Evolutionary conservation across 805 yeast genomes (phyloP).

Genomic region (Kodamaea restingae): DNA sequence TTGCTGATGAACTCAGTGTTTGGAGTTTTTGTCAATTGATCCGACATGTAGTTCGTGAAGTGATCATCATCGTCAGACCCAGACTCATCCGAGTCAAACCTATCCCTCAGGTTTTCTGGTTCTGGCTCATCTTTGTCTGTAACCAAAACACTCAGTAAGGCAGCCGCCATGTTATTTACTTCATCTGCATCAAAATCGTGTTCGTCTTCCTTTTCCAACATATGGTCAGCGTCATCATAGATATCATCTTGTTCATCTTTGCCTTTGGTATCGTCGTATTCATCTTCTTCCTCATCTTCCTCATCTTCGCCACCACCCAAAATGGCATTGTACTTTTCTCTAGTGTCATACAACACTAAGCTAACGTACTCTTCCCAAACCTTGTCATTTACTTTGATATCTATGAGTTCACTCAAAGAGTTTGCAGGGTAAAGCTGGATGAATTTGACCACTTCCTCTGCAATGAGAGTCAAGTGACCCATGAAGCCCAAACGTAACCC

Average conservation of each 20-base stretch:
- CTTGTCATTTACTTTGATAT: slow-evolving; percentile 34
- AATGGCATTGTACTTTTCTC: slow-evolving; percentile 92
- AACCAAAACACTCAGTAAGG: slow-evolving; percentile 6
- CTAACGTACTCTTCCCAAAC: slow-evolving; percentile 83
- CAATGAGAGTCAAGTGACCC: slow-evolving; percentile 30
- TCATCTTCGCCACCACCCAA: slow-evolving; percentile 72
- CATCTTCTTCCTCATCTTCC: slow-evolving; percentile 26
- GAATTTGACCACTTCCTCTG: slow-evolving; percentile 30
- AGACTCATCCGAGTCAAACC: slow-evolving; percentile 28
- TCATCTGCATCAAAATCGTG: slow-evolving; percentile 10
- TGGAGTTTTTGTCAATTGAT: slow-evolving; percentile 58
- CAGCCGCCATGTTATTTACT: slow-evolving; percentile 3
- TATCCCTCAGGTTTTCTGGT: slow-evolving; percentile 7
- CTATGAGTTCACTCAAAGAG: slow-evolving; percentile 35
- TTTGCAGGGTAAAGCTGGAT: slow-evolving; percentile 32
- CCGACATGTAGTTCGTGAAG: slow-evolving; percentile 72
- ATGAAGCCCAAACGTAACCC: slow-evolving; percentile 28
- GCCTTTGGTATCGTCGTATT: slow-evolving; percentile 19
- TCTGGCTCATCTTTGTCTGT: slow-evolving; percentile 12
- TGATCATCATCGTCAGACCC: slow-evolving; percentile 48
- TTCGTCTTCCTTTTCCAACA: slow-evolving; percentile 2
- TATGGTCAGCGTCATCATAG: slow-evolving; percentile 15
- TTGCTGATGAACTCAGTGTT: slow-evolving; percentile 20
- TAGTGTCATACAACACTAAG: slow-evolving; percentile 76
- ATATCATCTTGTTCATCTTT: slow-evolving; percentile 31